These are phyloP conservation scores for Helotiales sp. DNA, from an alignment of 2,329 filamentous ascomycete genomes.

Conservation along the genomic window DNA sequence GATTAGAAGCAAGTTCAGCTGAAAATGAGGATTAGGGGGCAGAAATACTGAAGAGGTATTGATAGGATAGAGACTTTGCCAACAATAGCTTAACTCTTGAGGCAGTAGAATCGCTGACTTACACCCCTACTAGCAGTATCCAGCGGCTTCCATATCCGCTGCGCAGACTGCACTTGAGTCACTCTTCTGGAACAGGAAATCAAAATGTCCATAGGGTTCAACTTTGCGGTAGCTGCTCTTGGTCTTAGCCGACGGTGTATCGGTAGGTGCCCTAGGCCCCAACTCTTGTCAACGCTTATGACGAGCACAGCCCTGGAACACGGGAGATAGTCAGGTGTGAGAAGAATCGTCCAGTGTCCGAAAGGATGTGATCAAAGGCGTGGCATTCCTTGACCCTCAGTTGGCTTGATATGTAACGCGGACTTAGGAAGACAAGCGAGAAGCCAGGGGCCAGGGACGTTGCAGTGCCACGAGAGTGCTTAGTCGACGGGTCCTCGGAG, in stretches of 20 bases:
- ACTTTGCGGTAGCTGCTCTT: not conserved
- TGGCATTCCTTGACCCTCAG: not conserved
- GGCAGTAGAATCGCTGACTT: conserved; percentile 11
- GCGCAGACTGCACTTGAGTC: not conserved
- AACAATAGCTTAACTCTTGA: conserved; percentile 4
- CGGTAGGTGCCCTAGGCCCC: not conserved
- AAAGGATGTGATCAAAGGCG: conserved; percentile 2
- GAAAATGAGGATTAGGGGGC: conserved; percentile 3
- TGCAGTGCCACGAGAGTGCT: not conserved
- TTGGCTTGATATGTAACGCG: not conserved
- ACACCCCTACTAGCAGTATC: conserved; percentile 5
- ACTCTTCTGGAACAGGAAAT: not conserved
- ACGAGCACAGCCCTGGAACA: conserved; percentile 17
- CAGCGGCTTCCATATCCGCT: conserved; percentile 9
- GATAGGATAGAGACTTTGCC: not conserved
- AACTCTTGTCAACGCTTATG: conserved; percentile 20
- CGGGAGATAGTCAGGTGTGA: not conserved
- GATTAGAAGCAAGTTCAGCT: not conserved
- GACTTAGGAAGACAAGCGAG: not conserved
- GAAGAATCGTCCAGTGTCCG: not conserved
- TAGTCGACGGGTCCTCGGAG: not conserved
- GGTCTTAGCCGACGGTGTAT: not conserved
- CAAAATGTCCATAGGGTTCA: not conserved
- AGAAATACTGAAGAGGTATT: conserved; percentile 4
- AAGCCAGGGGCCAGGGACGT: not conserved